Percentiles rank a stretch among this genome's conserved stretches.
These are phyloP conservation scores for Suhomyces yuchorum DNA, from an alignment of 1,139 yeast genomes.

Conservation along the genomic window DNA sequence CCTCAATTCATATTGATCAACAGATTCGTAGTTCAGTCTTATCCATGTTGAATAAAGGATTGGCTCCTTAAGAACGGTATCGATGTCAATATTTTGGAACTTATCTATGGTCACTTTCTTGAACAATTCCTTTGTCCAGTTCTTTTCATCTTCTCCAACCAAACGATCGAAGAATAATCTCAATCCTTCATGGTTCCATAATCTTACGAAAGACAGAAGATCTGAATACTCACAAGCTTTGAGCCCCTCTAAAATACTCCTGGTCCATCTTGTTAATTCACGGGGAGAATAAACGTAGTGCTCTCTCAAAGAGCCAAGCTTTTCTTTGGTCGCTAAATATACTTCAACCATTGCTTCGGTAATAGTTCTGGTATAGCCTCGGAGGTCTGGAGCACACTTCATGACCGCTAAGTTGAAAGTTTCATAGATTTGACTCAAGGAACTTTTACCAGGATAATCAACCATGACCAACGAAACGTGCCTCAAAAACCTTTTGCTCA, in stretches of 20 bases:
- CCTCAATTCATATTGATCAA: constrained; percentile 49
- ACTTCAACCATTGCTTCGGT: constrained; percentile 71
- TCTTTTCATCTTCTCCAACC: constrained; percentile 48
- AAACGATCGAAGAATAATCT: constrained; percentile 78
- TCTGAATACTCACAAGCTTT: constrained; percentile 36
- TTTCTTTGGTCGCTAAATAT: constrained; percentile 48
- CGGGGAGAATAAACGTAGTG: constrained; percentile 88
- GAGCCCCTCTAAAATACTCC: constrained; percentile 70
- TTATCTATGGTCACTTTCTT: constrained; percentile 32
- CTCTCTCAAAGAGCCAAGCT: constrained; percentile 42
- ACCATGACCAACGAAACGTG: constrained; percentile 71
- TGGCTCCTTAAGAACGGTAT: constrained; percentile 46
- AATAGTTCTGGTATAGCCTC: constrained; percentile 54
- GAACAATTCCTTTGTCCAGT: constrained; percentile 55
- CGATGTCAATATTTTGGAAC: constrained; percentile 53
- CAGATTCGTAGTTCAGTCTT: constrained; percentile 62
- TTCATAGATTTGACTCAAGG: constrained; percentile 68
- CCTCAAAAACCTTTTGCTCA: constrained; percentile 68
- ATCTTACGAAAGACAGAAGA: constrained; percentile 51
- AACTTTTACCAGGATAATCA: constrained; percentile 72
- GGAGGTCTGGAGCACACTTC: constrained; percentile 62
- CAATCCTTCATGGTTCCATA: constrained; percentile 84
- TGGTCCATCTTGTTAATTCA: constrained; percentile 85
- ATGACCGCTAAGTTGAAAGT: constrained; percentile 60
- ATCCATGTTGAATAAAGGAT: constrained; percentile 76